Evolutionary conservation across 441 rosid species (phyloP).

Genomic region (Jatropha multifida): DNA sequence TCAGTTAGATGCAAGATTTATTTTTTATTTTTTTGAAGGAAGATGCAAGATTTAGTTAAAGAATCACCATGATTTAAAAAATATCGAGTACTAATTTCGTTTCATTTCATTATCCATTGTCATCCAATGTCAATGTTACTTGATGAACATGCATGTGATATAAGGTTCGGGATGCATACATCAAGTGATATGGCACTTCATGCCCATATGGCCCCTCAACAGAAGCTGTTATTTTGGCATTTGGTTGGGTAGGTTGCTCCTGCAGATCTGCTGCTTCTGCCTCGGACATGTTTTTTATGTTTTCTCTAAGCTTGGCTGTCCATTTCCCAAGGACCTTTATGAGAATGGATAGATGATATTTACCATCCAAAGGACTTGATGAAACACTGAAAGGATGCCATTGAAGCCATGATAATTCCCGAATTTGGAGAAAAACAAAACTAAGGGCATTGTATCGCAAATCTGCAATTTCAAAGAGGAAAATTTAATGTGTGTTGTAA

Average conservation of each 20-base stretch:
- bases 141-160: neutral
- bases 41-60: neutral
- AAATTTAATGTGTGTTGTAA: conserved; percentile 14
- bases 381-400: conserved; percentile 71
- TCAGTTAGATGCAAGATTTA: neutral
- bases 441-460: conserved; percentile 80
- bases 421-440: conserved; percentile 76
- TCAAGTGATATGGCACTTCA: conserved; percentile 75
- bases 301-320: conserved; percentile 45
- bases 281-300: conserved; percentile 27
- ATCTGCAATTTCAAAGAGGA: conserved; percentile 33
- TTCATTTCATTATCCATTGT: neutral
- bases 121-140: neutral
- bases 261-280: conserved; percentile 38
- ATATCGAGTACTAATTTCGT: neutral
- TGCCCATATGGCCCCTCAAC: conserved; percentile 80
- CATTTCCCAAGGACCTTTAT: conserved; percentile 57
- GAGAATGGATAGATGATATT: conserved; percentile 43
- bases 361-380: conserved; percentile 48
- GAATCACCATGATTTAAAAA: neutral
- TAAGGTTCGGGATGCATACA: conserved; percentile 35
- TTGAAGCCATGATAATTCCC: conserved; percentile 62
- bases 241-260: conserved; percentile 22
- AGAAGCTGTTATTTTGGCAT: conserved; percentile 55
- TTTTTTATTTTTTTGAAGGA: neutral